Conservation (phyloP, 768 basidiomycete genomes). For the Termitomyces sp. region DNA sequence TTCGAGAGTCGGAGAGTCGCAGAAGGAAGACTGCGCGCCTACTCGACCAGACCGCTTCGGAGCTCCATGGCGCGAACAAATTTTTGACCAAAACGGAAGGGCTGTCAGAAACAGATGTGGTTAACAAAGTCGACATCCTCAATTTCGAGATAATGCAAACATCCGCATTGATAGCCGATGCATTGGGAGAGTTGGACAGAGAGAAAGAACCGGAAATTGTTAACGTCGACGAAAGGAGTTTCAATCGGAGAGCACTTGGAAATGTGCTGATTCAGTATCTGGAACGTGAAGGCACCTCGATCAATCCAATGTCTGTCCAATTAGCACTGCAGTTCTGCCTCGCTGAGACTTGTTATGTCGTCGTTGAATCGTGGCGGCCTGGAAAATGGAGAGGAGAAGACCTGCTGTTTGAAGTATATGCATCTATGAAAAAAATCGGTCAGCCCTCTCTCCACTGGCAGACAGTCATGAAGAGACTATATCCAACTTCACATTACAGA, state of each 20-base stretch:
- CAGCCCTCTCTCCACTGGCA: neutral
- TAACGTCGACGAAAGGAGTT: neutral
- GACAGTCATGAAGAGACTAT: neutral
- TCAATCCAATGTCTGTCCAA: slow-evolving; percentile 16
- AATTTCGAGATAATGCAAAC: slow-evolving; percentile 18
- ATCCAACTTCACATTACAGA: neutral
- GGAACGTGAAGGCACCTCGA: neutral
- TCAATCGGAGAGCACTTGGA: slow-evolving; percentile 8
- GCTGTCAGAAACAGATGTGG: slow-evolving; percentile 39
- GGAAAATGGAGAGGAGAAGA: slow-evolving; percentile 9
- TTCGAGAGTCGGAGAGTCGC: slow-evolving; percentile 16
- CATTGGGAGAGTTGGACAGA: slow-evolving; percentile 4
- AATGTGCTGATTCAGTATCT: slow-evolving; percentile 6
- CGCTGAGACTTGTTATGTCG: slow-evolving; percentile 5
- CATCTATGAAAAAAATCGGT: slow-evolving; percentile 13
- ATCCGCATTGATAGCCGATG: slow-evolving; percentile 16
- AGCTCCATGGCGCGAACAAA: slow-evolving; percentile 36
- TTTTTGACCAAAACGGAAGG: slow-evolving; percentile 40
- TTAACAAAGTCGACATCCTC: slow-evolving; percentile 15
- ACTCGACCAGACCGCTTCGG: slow-evolving; percentile 27
- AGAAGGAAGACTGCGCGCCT: slow-evolving; percentile 15
- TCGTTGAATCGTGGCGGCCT: slow-evolving; percentile 12
- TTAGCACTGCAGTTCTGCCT: slow-evolving; percentile 14
- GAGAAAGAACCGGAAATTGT: neutral
- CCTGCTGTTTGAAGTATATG: slow-evolving; percentile 7